Conservation (phyloP, 257 asterid species). For the Cordia subcordata region DNA sequence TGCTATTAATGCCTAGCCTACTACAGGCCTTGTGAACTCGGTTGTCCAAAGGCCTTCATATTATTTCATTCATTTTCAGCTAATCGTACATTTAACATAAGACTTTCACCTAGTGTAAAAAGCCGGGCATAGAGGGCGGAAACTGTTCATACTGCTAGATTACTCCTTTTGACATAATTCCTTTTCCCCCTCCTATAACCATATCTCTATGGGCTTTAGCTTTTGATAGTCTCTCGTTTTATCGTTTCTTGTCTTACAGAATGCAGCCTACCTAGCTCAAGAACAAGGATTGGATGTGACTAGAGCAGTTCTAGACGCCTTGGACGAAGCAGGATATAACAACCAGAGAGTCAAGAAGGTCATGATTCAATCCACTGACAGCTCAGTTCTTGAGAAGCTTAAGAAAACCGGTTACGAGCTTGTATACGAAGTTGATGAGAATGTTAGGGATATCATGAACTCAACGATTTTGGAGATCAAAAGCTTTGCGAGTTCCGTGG, state of each 20-base stretch:
- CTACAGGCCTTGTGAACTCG: no score
- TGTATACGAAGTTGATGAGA: slow-evolving; percentile 52
- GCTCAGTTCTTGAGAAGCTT: slow-evolving; percentile 51
- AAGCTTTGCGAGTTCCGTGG: slow-evolving; percentile 58
- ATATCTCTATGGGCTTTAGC: not conserved
- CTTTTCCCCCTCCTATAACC: not conserved
- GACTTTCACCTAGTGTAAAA: no score
- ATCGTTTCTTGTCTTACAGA: slow-evolving; percentile 34
- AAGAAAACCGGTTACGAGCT: slow-evolving; percentile 53
- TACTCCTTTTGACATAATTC: not conserved
- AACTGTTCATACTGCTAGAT: no score
- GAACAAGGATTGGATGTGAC: slow-evolving; percentile 60
- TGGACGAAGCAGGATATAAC: slow-evolving; percentile 43
- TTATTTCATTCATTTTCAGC: no score
- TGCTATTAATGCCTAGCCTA: no score
- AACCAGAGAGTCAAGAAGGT: slow-evolving; percentile 49
- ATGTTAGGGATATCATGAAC: slow-evolving; percentile 49
- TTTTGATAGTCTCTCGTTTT: slow-evolving; percentile 5
- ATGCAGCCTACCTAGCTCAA: slow-evolving; percentile 71
- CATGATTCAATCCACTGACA: slow-evolving; percentile 58
- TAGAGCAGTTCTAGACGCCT: slow-evolving; percentile 51
- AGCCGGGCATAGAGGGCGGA: no score
- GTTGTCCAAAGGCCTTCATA: no score
- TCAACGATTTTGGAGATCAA: slow-evolving; percentile 57
- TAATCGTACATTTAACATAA: no score